Conservation (phyloP, 148 eudicot species). For the Cornus controversa region DNA sequence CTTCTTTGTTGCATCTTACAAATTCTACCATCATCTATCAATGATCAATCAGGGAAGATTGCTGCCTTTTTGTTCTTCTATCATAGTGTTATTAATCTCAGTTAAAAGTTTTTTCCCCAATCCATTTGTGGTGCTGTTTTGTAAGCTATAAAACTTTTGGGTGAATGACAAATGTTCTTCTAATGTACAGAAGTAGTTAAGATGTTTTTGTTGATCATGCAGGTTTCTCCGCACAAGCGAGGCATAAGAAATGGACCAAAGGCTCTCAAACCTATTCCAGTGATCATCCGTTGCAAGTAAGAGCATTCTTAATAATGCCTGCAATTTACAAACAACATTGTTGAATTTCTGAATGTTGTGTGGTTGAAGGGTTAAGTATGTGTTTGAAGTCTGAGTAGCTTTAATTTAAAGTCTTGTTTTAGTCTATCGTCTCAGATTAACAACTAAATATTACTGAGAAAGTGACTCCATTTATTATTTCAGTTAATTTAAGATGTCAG, state of each 20-base stretch:
- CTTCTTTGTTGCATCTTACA: too few species aligned
- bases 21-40: background rate
- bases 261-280: conserved; percentile 85
- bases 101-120: background rate
- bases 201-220: conserved; percentile 21
- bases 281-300: conserved; percentile 91
- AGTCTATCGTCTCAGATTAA: too few species aligned
- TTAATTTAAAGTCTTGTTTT: too few species aligned
- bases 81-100: background rate
- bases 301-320: conserved; percentile 12
- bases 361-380: too few species aligned
- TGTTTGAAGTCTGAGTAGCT: too few species aligned
- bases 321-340: background rate
- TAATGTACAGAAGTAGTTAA: background rate
- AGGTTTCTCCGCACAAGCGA: conserved; percentile 68
- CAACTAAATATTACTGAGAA: background rate
- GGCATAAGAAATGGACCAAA: conserved; percentile 94
- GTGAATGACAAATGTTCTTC: background rate
- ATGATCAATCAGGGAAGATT: background rate
- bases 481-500: background rate
- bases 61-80: background rate
- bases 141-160: background rate
- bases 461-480: background rate
- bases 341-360: background rate
- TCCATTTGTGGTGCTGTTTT: background rate